Percentiles rank a stretch among this genome's conserved stretches.
Evolutionary conservation across 2,329 filamentous ascomycete species (phyloP).

Genomic region (Ophiocordyceps australis): DNA sequence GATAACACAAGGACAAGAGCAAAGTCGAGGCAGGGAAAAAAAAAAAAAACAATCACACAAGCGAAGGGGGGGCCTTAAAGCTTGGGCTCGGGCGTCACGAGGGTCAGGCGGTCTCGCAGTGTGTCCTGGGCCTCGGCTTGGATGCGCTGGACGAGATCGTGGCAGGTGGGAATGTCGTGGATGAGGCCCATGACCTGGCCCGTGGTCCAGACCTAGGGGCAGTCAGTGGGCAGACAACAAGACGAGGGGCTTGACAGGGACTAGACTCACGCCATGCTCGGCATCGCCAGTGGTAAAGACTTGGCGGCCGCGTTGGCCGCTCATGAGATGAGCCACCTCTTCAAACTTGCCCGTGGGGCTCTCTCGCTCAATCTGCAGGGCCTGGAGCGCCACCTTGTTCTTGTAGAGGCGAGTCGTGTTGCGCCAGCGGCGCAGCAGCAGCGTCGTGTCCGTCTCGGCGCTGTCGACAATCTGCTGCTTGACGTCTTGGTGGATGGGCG

Average conservation of each 20-base stretch:
- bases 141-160: slow-evolving; percentile 49
- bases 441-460: slow-evolving; percentile 76
- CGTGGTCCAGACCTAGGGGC: slow-evolving; percentile 75
- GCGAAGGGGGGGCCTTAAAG: too few relatives aligned
- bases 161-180: slow-evolving; percentile 65
- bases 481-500: slow-evolving; percentile 82
- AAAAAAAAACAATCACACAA: too few relatives aligned
- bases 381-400: slow-evolving; percentile 74
- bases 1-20: too few relatives aligned
- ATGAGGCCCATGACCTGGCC: slow-evolving; percentile 88
- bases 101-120: slow-evolving; percentile 36
- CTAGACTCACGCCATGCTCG: slow-evolving; percentile 60
- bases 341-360: slow-evolving; percentile 75
- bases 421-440: slow-evolving; percentile 78
- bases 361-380: slow-evolving; percentile 66
- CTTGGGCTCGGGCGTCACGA: slow-evolving; percentile 40
- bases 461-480: slow-evolving; percentile 84
- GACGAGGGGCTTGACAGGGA: slow-evolving; percentile 3
- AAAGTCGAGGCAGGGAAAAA: too few relatives aligned
- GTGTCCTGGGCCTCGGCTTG: slow-evolving; percentile 58
- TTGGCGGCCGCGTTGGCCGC: slow-evolving; percentile 75
- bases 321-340: slow-evolving; percentile 74
- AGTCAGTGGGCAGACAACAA: slow-evolving; percentile 5
- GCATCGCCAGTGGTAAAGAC: slow-evolving; percentile 87
- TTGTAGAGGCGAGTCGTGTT: slow-evolving; percentile 81